Evolutionary conservation across 2,329 filamentous ascomycete species (phyloP), one percentile per base, ranked within the genome.

Genomic region (Acrocalymma vagum): DNA sequence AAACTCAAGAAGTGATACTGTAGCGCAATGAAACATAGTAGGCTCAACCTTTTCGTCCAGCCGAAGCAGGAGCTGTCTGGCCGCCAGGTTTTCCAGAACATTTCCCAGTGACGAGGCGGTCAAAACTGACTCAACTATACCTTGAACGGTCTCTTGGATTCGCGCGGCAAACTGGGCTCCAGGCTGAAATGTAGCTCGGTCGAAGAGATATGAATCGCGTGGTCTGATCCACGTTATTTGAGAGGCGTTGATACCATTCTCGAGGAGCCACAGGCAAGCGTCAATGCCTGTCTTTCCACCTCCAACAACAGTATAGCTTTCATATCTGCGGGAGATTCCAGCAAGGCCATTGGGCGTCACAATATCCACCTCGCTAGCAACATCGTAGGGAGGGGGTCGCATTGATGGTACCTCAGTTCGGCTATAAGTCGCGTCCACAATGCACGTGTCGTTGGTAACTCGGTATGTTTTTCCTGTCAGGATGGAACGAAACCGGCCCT

Each of bases 361-460:
- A 14, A 33, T 5, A 4, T 22, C 8, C 20, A 33, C 30, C 8
- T 14, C 17, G 9, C 20, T n/a, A 5, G 9, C 17, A 20, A 33
- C 30, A 11, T 23, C 20, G 14, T 33, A 33, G 7, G 9, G 5
- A 5, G 30, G 30, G 8, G 30, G 30, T 9, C 17, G 5, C 30
- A 33, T 33, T 11, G 30, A 5, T 5, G 30, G 30, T 10, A 33
- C 30, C 13, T 6, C 14, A 20, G 24, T 20, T 15, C 24, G 21
- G 17, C 21, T 33, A 20, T 22, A 33, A 9, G 30, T 33, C 15
- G 30, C 30, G 30, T 33, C 30, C 8, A 33, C 30, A 20, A 33
- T 33, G 7, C 30, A 20, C 8, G 30, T 33, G 5, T 22, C 9
- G 5, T 17, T 9, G 9, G 17, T 20, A 20, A 23, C 30, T 33